Evolutionary conservation across 306 rosid species (phyloP), one percentile per base, ranked within the genome.

Genomic region (Cicer bijugum): DNA sequence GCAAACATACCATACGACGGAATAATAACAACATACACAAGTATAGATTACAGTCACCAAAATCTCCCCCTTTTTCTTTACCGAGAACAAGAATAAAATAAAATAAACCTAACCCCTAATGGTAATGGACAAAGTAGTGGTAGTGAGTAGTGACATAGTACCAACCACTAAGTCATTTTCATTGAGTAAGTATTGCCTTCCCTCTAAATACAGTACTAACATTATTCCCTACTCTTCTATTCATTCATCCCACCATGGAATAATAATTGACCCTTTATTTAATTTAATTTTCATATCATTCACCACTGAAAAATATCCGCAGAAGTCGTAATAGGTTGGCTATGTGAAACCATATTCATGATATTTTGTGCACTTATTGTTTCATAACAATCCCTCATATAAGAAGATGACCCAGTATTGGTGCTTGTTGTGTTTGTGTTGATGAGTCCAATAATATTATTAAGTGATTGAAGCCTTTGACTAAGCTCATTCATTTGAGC

Each of bases 401-500:
- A 14, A 2, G 5, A 42, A 45, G 50, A 81, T 14, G 65, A 56
- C 40, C 83, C 89, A 16, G 16, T 35, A 60, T 6, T 76, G 33
- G 55, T 35, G 81, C 33, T 28, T 28, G 33, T 3, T 28, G 81
- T 61, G 66, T 40, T 42, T 6, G 40, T 33, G 83, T 81, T 78
- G 78, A 88, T 82, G 81, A 48, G 79, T 68, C 64, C 71, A 33
- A 84, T 45, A 72, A 92, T 92, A 40, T 85, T 89, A 38, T 85
- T 83, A 0, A 93, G 86, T 4, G 97, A 91, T 37, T 88, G 83
- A 12, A 93, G 84, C 40, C 96, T 85, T 14, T 91, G 91, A 61
- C 74, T 78, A 50, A 93, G 89, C 50, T 93, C 98, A 12, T 8
- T 75, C 84, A 85, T 82, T 67, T 87, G 96, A 57, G 91, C 96